These are phyloP conservation scores for Pichia sp. DNA, from an alignment of 1,139 yeast species.

Conservation along the genomic window DNA sequence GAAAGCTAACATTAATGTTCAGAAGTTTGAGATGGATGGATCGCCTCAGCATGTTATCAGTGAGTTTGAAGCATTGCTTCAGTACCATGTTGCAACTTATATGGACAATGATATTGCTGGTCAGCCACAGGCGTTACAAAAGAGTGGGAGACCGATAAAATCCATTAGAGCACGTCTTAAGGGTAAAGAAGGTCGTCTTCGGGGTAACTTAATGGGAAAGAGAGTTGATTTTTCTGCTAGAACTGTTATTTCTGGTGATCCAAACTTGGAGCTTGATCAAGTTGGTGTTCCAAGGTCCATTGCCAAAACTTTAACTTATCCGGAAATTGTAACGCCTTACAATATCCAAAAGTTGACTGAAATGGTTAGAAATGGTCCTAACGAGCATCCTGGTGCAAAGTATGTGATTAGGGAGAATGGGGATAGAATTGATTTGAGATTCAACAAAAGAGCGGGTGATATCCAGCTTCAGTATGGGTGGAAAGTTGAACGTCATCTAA, in stretches of 20 bases:
- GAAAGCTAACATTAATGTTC: constrained; percentile 94
- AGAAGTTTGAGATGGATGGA: constrained; percentile 94
- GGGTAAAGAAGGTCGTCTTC: constrained; percentile 98
- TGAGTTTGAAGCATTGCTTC: constrained; percentile 92
- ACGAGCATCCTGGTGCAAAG: constrained; percentile 99
- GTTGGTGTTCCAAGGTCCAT: constrained; percentile 98
- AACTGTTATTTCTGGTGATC: constrained; percentile 99
- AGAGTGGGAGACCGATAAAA: constrained; percentile 97
- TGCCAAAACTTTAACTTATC: constrained; percentile 92
- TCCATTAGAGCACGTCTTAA: constrained; percentile 97
- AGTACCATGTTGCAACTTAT: constrained; percentile 98
- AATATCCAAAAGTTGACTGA: constrained; percentile 91
- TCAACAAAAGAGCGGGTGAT: constrained; percentile 97
- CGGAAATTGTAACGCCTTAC: constrained; percentile 96
- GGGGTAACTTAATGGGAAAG: constrained; percentile 99
- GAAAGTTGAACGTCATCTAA: constrained; percentile 97
- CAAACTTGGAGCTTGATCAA: constrained; percentile 93
- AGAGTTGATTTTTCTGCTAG: constrained; percentile 99
- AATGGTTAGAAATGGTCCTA: constrained; percentile 94
- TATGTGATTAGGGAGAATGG: constrained; percentile 98
- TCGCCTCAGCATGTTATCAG: constrained; percentile 97
- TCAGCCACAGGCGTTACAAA: constrained; percentile 97
- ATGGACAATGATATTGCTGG: constrained; percentile 99
- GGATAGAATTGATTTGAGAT: constrained; percentile 94
- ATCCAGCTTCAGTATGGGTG: constrained; percentile 97